phyloP scores from a whole-genome alignment of 768 basidiomycete species.

The Trametes sanguinea region DNA sequence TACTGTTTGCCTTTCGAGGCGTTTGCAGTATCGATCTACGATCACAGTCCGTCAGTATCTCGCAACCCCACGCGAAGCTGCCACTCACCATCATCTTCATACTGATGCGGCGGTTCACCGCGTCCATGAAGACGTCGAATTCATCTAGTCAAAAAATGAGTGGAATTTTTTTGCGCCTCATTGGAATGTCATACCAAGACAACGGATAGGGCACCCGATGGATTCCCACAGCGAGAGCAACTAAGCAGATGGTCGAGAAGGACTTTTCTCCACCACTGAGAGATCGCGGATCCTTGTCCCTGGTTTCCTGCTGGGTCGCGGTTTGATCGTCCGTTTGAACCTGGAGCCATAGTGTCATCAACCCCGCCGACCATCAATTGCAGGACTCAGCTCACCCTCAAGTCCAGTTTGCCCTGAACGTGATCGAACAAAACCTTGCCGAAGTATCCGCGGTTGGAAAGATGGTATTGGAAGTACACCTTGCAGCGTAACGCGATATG shows the following conservation, averaged over 20 bases:
- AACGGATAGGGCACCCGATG: constrained; percentile 90
- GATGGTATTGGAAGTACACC: constrained; percentile 77
- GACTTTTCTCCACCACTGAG: constrained; percentile 96
- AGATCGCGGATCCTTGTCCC: constrained; percentile 83
- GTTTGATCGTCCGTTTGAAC: constrained; percentile 84
- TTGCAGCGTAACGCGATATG: constrained; percentile 90
- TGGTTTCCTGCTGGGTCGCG: constrained; percentile 52
- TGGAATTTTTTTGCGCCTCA: neutral
- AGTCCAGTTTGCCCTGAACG: constrained; percentile 54
- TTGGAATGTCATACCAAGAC: constrained; percentile 60
- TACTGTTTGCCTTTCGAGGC: constrained; percentile 88
- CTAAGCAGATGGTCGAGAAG: constrained; percentile 92
- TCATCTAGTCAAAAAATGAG: constrained; percentile 59
- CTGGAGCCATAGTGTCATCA: constrained; percentile 34
- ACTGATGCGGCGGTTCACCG: constrained; percentile 85
- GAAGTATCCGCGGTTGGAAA: constrained; percentile 84
- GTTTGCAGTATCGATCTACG: constrained; percentile 86
- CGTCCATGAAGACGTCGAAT: constrained; percentile 98
- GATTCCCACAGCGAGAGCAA: constrained; percentile 96
- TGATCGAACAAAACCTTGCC: constrained; percentile 92
- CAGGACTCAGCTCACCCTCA: constrained; percentile 50
- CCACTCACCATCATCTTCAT: constrained; percentile 87
- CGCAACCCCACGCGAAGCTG: constrained; percentile 26
- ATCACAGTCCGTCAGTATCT: neutral
- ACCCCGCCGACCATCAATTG: neutral